Evolutionary conservation across 305 asterid species (phyloP), one percentile per base, ranked within the genome.

Genomic region (Fraxinus nigra): DNA sequence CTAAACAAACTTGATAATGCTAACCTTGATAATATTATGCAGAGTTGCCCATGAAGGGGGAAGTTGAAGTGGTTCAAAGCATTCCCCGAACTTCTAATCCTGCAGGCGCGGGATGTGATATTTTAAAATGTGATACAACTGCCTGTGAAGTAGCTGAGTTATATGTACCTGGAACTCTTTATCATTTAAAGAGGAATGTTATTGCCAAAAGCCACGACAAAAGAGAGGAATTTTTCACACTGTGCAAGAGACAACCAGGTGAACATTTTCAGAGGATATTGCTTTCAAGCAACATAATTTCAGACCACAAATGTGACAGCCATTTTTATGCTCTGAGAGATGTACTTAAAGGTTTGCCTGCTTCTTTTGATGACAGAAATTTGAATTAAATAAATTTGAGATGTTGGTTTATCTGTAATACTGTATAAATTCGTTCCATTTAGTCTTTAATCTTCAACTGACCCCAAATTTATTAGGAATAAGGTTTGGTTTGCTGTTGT

Each of bases 241-340:
- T 96, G 84, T 82, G 90, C 91, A 92, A 90, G 87, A 88, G 97
- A 86, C 81, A 90, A 48, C 92, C 95, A 0, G 97, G 97, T 7
- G 97, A 96, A 79, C 97, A 93, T 92, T 90, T 92, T 74, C 90
- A 87, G 82, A 86, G 89, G 82, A 91, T 91, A 76, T 79, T 82
- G 56, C 98, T 93, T 40, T 94, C 98, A 0, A 86, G 91, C 91
- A 96, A 93, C 87, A 77, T 96, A 61, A 88, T 96, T 78, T 89
- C 97, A 0, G 96, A 89, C 84, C 94, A 91, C 83, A 91, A 88
- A 87, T 96, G 99, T 81, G 99, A 94, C 48, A 89, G 91, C 88
- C 99, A 92, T 83, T 87, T 87, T 54, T 92, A 91, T 81, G 99
- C 98, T 75, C 85, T 96, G 46, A 90, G 98, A 79, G 97, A 96